Base-by-base conservation (phyloP, 1,284 basidiomycete species). In the Omphalotus olearius region DNA sequence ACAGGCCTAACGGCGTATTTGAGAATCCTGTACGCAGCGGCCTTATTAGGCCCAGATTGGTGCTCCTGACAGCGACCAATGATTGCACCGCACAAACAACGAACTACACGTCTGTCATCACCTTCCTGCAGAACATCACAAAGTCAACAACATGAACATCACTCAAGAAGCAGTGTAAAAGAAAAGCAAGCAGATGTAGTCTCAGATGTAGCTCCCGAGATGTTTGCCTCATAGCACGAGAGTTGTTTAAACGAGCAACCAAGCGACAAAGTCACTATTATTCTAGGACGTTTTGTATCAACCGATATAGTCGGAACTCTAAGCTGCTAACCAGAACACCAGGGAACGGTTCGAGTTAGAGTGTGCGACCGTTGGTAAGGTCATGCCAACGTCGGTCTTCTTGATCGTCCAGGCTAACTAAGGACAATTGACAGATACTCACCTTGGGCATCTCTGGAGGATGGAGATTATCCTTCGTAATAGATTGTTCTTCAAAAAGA, bases 221-320 rank as follows among this genome's bases (percentile, higher is more conserved):
- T 77, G 73, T 79, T 63, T 71, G 73, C 87, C 91, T 71, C 61
- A 48, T 66, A 72, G 72, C 74, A 76, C 71, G 82, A 80, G 85
- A 83, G 90, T 90, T 93, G 88, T 91, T 88, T 80, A 72, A 73
- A 69, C 71, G 72, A 82, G 81, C 60, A 64, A 67, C 68, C 55
- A 59, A 65, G 55, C 53, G 55, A 56, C 59, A 51, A 51, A 57
- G 56, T 59, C 46, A 55, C 58, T 54, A 53, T 89, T 69, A 47
- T 70, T 94, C 62, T 93, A 65, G 91, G 91, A 87, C 87, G 78
- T 59, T 70, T 88, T 84, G 91, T 93, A 94, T 93, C 91, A 84
- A 86, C 88, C 87, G 75, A 75, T 79, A 35, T 44, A 69, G 65
- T 54, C 57, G 66, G 63, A 57, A 56, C 60, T 60, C 63, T 67